phyloP scores from a whole-genome alignment of 2,329 filamentous ascomycete genomes.

The Apiospora malaysiana region DNA sequence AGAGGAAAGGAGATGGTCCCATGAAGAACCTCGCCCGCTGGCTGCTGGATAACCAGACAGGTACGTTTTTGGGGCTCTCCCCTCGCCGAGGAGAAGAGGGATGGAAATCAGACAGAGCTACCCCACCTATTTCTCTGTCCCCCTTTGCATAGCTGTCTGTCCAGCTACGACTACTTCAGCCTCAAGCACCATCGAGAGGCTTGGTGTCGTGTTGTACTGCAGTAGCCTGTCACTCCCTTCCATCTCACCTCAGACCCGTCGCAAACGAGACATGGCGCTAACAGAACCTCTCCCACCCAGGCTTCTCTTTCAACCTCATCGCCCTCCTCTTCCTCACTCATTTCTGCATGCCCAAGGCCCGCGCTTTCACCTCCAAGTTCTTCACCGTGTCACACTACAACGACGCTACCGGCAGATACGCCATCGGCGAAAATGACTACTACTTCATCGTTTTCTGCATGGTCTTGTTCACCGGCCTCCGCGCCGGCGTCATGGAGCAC shows the following conservation, averaged over 20 bases:
- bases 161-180: background rate
- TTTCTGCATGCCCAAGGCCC: constrained; percentile 79
- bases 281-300: constrained; percentile 49
- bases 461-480: constrained; percentile 83
- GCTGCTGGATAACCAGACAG: constrained; percentile 81
- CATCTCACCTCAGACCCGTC: background rate
- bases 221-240: constrained; percentile 1
- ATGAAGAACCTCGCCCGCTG: constrained; percentile 67
- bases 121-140: background rate
- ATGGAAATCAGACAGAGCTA: constrained; percentile 9
- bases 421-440: constrained; percentile 78
- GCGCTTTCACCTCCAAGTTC: constrained; percentile 83
- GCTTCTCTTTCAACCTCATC: constrained; percentile 84
- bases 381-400: constrained; percentile 87
- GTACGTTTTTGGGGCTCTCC: constrained; percentile 54
- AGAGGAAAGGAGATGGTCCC: constrained; percentile 66
- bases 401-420: constrained; percentile 70
- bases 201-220: constrained; percentile 18
- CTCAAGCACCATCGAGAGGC: background rate
- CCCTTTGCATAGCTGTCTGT: background rate
- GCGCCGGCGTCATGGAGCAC: constrained; percentile 87
- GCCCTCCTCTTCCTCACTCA: constrained; percentile 84
- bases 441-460: constrained; percentile 80
- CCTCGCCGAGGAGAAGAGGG: background rate
- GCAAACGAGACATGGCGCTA: constrained; percentile 1